Percentiles rank a stretch among this genome's conserved stretches.
Evolutionary conservation across 176 grass and related monocot species (phyloP).

Genomic region (Urochloa ruziziensis): DNA sequence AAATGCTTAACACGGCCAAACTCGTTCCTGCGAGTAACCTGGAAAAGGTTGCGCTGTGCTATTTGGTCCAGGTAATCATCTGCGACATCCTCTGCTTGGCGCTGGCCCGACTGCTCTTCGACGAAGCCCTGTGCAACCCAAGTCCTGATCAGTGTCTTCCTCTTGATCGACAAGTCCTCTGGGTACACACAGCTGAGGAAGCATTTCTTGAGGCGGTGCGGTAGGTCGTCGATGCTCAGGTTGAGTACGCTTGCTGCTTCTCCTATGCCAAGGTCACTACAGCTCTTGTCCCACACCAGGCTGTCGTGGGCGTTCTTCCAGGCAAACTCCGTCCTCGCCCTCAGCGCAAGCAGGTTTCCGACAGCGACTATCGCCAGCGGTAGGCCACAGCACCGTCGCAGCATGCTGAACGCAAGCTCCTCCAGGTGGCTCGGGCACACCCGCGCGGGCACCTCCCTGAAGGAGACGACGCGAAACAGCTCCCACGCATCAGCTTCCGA

Average conservation of each 20-base stretch:
- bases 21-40: no score
- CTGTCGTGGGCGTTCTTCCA: neutral
- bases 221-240: no score
- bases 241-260: no score
- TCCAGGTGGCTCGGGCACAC: neutral
- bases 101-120: neutral
- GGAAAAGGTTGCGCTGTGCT: no score
- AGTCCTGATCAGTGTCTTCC: neutral
- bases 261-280: no score
- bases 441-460: neutral
- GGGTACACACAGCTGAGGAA: conserved; percentile 34
- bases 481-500: neutral
- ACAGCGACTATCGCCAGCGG: conserved; percentile 45
- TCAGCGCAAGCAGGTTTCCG: neutral
- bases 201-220: conserved; percentile 16
- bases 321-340: neutral
- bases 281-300: no score
- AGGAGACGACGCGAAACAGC: conserved; percentile 16
- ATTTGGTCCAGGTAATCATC: neutral
- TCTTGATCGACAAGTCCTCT: neutral
- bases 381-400: conserved; percentile 34
- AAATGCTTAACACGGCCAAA: no score
- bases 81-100: conserved; percentile 6
- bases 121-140: conserved; percentile 36
- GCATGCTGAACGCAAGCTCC: neutral